Conservation (phyloP, 768 basidiomycete genomes). For the Pisolithus tinctorius region DNA sequence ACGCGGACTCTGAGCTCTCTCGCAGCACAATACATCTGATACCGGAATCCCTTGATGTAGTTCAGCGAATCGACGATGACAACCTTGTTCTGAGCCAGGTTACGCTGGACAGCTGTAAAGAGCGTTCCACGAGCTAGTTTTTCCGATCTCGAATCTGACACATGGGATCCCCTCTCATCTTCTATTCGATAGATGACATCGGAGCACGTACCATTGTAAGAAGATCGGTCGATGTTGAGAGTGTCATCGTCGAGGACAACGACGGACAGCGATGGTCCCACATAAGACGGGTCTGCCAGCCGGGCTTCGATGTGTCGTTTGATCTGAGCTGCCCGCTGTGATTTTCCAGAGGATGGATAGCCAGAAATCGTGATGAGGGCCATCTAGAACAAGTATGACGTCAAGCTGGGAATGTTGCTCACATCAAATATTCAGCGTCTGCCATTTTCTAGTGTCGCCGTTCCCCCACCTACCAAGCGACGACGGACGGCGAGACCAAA, state of each 20-base stretch:
- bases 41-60: constrained; percentile 99
- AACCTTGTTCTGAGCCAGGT: constrained; percentile 64
- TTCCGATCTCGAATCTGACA: constrained; percentile 68
- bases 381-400: constrained; percentile 39
- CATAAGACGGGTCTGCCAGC: constrained; percentile 43
- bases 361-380: constrained; percentile 90
- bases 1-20: constrained; percentile 78
- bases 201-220: constrained; percentile 67
- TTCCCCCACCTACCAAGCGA: constrained; percentile 3
- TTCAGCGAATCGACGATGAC: constrained; percentile 89
- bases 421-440: not conserved
- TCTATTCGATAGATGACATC: not conserved
- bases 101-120: constrained; percentile 76
- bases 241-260: constrained; percentile 64
- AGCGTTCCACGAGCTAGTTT: constrained; percentile 83
- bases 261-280: constrained; percentile 42
- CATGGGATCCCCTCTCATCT: not conserved
- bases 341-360: constrained; percentile 85
- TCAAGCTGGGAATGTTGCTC: no score
- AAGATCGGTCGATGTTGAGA: constrained; percentile 54
- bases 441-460: not conserved
- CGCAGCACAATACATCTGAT: constrained; percentile 96
- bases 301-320: constrained; percentile 48
- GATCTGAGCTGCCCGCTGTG: constrained; percentile 63
- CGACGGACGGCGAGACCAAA: constrained; percentile 7